Evolutionary conservation across 768 basidiomycete species (phyloP).

Genomic region (Leccinum rimulosum): DNA sequence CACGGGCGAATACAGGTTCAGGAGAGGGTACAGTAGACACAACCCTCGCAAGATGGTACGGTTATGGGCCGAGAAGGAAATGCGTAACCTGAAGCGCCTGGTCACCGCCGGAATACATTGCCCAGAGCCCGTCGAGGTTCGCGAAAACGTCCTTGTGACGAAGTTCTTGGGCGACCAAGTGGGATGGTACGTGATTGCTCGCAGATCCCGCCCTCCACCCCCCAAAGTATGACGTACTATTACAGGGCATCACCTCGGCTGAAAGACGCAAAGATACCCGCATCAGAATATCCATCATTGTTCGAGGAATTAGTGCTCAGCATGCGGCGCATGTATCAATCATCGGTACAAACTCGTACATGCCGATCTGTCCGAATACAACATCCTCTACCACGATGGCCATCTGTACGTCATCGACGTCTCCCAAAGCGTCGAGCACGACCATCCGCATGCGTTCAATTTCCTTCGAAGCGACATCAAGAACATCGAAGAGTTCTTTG

Average conservation of each 20-base stretch:
- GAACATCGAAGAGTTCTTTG: constrained; percentile 93
- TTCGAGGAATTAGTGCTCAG: constrained; percentile 80
- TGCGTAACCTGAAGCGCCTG: constrained; percentile 90
- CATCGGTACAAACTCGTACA: constrained; percentile 92
- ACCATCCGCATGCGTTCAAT: constrained; percentile 95
- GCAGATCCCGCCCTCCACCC: constrained; percentile 1
- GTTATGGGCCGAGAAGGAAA: constrained; percentile 98
- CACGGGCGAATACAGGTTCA: constrained; percentile 93
- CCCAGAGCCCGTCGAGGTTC: constrained; percentile 88
- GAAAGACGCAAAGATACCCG: constrained; percentile 76
- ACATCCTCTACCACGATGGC: constrained; percentile 80
- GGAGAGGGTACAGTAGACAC: constrained; percentile 79
- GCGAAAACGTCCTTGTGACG: constrained; percentile 98
- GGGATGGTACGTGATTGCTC: constrained; percentile 61
- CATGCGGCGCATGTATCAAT: constrained; percentile 71
- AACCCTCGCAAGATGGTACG: constrained; percentile 99
- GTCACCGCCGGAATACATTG: constrained; percentile 79
- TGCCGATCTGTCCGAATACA: constrained; percentile 98
- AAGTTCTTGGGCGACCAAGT: constrained; percentile 79
- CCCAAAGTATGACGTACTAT: neutral
- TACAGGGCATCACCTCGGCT: constrained; percentile 87
- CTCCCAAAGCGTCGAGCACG: constrained; percentile 97
- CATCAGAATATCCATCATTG: constrained; percentile 50
- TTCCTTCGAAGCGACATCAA: constrained; percentile 90
- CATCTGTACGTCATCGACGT: constrained; percentile 96